phyloP scores from a whole-genome alignment of 768 basidiomycete genomes.

The Hygrophorus pudorinus region DNA sequence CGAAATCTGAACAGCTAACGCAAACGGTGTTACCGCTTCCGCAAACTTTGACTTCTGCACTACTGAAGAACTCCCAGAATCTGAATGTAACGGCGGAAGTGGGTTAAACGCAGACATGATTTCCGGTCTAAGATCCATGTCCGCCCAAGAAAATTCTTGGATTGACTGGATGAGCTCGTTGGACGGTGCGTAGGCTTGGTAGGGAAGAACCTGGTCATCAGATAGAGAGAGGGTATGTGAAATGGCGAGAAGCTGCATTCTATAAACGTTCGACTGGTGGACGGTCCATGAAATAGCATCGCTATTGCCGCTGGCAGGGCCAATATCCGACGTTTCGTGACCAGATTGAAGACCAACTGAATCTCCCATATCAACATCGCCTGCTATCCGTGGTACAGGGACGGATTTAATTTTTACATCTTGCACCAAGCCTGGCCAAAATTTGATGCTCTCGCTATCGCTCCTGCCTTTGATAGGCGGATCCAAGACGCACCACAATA shows the following conservation, averaged over 20 bases:
- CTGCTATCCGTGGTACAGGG: slow-evolving; percentile 20
- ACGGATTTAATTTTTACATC: slow-evolving; percentile 41
- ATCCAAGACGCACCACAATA: slow-evolving; percentile 59
- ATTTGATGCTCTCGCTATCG: slow-evolving; percentile 38
- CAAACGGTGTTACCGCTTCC: slow-evolving; percentile 52
- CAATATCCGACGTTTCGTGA: slow-evolving; percentile 3
- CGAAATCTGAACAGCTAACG: slow-evolving; percentile 64
- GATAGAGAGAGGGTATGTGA: slow-evolving; percentile 35
- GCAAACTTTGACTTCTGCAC: slow-evolving; percentile 26
- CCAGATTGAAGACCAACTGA: no score
- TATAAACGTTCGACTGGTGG: slow-evolving; percentile 52
- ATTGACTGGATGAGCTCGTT: slow-evolving; percentile 42
- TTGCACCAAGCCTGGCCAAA: slow-evolving; percentile 69
- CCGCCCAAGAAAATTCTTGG: slow-evolving; percentile 29
- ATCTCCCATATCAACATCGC: neutral
- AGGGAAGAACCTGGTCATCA: slow-evolving; percentile 60
- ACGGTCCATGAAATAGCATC: slow-evolving; percentile 41
- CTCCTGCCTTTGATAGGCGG: slow-evolving; percentile 34
- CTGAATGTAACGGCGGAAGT: slow-evolving; percentile 18
- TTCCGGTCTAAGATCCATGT: slow-evolving; percentile 32
- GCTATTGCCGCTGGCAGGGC: slow-evolving; percentile 11
- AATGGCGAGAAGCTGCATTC: slow-evolving; percentile 56
- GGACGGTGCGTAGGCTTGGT: slow-evolving; percentile 56
- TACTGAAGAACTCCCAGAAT: neutral
- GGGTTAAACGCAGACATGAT: slow-evolving; percentile 44